These are phyloP conservation scores for Aphanoascus verrucosus DNA, from an alignment of 2,329 filamentous ascomycete species.

Conservation along the genomic window DNA sequence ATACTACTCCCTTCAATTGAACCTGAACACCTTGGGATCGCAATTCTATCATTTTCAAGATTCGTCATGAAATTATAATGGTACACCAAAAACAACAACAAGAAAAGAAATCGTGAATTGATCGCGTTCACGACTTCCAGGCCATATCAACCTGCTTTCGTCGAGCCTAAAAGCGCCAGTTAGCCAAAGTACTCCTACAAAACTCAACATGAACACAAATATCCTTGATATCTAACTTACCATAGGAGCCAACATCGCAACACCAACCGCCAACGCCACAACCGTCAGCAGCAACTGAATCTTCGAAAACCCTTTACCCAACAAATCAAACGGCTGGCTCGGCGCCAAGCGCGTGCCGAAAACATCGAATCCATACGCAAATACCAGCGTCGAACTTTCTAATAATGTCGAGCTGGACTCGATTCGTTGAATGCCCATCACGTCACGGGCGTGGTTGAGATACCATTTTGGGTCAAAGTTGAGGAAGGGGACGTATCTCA, in stretches of 20 bases:
- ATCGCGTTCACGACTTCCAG: conserved; percentile 15
- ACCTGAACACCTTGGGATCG: not conserved
- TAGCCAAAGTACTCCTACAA: not conserved
- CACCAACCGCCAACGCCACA: conserved; percentile 63
- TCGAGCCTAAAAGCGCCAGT: conserved; percentile 30
- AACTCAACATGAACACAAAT: conserved; percentile 1
- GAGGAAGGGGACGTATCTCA: conserved; percentile 62
- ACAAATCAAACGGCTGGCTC: conserved; percentile 79
- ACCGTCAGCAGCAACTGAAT: conserved; percentile 75
- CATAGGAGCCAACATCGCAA: conserved; percentile 70
- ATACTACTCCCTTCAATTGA: too few species aligned
- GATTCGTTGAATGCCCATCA: conserved; percentile 63
- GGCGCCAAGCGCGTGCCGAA: conserved; percentile 82
- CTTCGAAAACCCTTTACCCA: conserved; percentile 92
- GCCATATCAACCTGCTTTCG: conserved; percentile 41
- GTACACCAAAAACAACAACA: not conserved
- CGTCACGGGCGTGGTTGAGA: conserved; percentile 70
- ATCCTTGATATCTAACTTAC: conserved; percentile 44
- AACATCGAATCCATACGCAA: conserved; percentile 79
- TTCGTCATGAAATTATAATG: not conserved
- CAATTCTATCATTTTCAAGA: not conserved
- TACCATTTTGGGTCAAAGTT: conserved; percentile 75
- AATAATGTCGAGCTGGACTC: conserved; percentile 67
- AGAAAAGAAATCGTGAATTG: not conserved
- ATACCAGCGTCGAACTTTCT: conserved; percentile 83